Evolutionary conservation across 345 rosid species (phyloP).

Genomic region (Syzygium grande): DNA sequence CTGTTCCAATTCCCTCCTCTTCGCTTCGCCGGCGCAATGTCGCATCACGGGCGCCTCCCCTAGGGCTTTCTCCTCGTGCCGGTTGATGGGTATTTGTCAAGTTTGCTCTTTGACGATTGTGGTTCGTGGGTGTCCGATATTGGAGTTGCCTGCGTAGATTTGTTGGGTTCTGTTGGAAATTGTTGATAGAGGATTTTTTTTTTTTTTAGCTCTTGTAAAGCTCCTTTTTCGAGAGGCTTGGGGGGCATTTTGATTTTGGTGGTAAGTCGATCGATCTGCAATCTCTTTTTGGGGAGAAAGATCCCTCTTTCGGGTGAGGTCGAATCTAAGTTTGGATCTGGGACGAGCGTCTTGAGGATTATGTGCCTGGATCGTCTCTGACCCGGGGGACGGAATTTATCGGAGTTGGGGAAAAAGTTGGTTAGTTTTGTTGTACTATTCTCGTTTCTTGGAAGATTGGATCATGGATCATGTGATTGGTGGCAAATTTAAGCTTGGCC

Average conservation of each 20-base stretch:
- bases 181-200: too few relatives aligned
- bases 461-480: constrained; percentile 65
- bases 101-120: not conserved
- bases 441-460: constrained; percentile 4
- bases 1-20: not conserved
- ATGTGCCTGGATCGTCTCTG: not conserved
- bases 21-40: not conserved
- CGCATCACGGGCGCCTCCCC: not conserved
- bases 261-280: not conserved
- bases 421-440: constrained; percentile 2
- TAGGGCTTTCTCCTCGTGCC: not conserved
- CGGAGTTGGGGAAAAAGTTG: constrained; percentile 6
- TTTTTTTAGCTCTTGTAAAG: not conserved
- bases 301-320: not conserved
- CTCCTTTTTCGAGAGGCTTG: not conserved
- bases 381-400: not conserved
- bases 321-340: not conserved
- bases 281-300: not conserved
- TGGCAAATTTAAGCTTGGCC: constrained; percentile 86
- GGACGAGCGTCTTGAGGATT: not conserved
- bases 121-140: not conserved
- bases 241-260: not conserved
- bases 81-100: not conserved
- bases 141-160: not conserved
- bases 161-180: not conserved